These are phyloP conservation scores for Pseudogymnoascus sp. DNA, from an alignment of 2,329 filamentous ascomycete species.

Conservation along the genomic window DNA sequence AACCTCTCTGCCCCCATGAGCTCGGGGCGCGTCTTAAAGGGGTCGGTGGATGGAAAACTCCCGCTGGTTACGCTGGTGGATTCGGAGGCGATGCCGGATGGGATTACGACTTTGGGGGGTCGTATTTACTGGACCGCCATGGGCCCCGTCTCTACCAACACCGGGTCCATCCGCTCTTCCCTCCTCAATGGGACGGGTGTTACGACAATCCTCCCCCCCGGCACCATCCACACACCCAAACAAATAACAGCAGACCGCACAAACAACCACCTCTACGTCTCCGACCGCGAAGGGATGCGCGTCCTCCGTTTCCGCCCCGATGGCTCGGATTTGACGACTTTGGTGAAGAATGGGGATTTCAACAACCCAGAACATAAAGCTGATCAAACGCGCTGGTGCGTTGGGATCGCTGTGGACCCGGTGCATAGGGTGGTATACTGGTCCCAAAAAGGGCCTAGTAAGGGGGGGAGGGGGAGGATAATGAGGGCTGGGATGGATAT, in stretches of 20 bases:
- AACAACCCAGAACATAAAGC: constrained; percentile 6
- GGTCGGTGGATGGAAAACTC: constrained; percentile 10
- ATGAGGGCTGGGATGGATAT: constrained; percentile 39
- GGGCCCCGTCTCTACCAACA: constrained; percentile 28
- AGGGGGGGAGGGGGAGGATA: constrained; percentile 42
- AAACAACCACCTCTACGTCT: constrained; percentile 31
- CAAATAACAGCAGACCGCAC: constrained; percentile 27
- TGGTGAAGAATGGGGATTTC: constrained; percentile 21
- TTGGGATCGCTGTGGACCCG: constrained; percentile 43
- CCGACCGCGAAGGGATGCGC: constrained; percentile 36
- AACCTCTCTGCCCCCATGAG: constrained; percentile 10
- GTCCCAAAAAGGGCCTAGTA: constrained; percentile 50
- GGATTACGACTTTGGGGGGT: constrained; percentile 24
- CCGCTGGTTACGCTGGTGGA: neutral
- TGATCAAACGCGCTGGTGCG: constrained; percentile 37
- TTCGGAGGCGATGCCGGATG: no score
- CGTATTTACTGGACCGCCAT: constrained; percentile 44
- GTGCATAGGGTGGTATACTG: constrained; percentile 41
- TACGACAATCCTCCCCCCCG: constrained; percentile 33
- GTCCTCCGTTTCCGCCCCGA: constrained; percentile 34
- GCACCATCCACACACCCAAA: constrained; percentile 41
- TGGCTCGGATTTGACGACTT: constrained; percentile 30
- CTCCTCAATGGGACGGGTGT: constrained; percentile 40
- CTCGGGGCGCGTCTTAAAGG: constrained; percentile 14
- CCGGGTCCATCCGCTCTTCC: constrained; percentile 20